phyloP scores from a whole-genome alignment of 2,329 filamentous ascomycete genomes.

The Pestalotiopsis sp. region DNA sequence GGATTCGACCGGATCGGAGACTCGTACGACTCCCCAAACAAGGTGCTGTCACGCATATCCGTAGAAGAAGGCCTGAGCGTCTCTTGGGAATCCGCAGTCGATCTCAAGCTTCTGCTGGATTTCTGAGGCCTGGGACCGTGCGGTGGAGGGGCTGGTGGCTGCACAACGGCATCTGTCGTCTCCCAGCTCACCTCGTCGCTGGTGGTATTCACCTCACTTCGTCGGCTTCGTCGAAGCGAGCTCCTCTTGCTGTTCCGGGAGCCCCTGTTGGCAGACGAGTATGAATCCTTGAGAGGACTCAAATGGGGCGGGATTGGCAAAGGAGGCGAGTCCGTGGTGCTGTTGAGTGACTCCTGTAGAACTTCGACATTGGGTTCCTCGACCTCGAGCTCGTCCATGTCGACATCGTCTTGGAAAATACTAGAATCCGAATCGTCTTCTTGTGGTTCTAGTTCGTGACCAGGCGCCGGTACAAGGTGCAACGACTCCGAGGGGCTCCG shows the following conservation, averaged over 20 bases:
- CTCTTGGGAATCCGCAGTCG: conserved; percentile 17
- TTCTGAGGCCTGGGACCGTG: conserved; percentile 32
- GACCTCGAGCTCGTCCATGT: conserved; percentile 35
- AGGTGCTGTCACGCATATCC: conserved; percentile 32
- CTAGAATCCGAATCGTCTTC: conserved; percentile 33
- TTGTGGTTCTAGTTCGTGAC: conserved; percentile 29
- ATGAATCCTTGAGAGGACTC: conserved; percentile 55
- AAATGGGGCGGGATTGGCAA: conserved; percentile 49
- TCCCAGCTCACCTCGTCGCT: conserved; percentile 52
- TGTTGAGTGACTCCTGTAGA: conserved; percentile 30
- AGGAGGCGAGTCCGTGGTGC: conserved; percentile 44
- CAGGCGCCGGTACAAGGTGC: conserved; percentile 42
- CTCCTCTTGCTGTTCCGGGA: conserved; percentile 29
- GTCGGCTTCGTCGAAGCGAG: conserved; percentile 33
- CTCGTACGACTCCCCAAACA: conserved; percentile 35
- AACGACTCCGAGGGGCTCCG: conserved; percentile 40
- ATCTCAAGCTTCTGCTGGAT: conserved; percentile 27
- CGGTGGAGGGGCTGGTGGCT: conserved; percentile 30
- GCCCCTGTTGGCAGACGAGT: conserved; percentile 51
- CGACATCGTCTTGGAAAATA: conserved; percentile 43
- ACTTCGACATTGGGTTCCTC: conserved; percentile 36
- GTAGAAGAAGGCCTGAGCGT: conserved; percentile 14
- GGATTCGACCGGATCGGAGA: conserved; percentile 29
- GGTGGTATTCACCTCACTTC: conserved; percentile 47
- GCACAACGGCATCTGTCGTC: conserved; percentile 35